These are phyloP conservation scores for Suhomyces sp. DNA, from an alignment of 805 yeast species.

Conservation along the genomic window DNA sequence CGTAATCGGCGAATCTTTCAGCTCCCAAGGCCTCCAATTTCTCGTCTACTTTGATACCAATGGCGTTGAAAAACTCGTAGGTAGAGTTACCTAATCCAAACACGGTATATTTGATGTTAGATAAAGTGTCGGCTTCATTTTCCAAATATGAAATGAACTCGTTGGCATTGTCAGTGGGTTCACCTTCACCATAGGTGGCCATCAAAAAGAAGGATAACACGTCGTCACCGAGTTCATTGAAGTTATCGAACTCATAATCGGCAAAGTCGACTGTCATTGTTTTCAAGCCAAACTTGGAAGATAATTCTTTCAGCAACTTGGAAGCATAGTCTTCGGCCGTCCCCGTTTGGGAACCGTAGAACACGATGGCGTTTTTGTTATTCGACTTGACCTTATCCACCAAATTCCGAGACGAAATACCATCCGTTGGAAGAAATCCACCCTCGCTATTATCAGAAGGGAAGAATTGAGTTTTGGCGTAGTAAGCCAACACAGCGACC, in stretches of 20 bases:
- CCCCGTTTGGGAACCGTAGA: conserved; percentile 96
- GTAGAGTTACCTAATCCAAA: conserved; percentile 96
- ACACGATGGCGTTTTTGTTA: conserved; percentile 72
- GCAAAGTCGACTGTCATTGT: conserved; percentile 87
- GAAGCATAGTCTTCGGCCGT: conserved; percentile 97
- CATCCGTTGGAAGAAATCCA: conserved; percentile 24
- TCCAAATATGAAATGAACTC: conserved; percentile 71
- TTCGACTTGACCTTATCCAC: conserved; percentile 56
- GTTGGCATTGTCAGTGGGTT: conserved; percentile 93
- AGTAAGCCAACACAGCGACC: conserved; percentile 63
- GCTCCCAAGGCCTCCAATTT: conserved; percentile 67
- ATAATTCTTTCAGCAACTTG: conserved; percentile 85
- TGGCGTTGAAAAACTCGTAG: conserved; percentile 86
- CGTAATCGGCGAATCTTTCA: conserved; percentile 67
- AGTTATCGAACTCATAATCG: conserved; percentile 78
- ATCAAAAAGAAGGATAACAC: conserved; percentile 64
- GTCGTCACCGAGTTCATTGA: conserved; percentile 60
- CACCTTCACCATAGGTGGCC: conserved; percentile 98
- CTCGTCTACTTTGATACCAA: conserved; percentile 61
- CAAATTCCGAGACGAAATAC: conserved; percentile 53
- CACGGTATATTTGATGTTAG: conserved; percentile 63
- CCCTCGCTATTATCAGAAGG: conserved; percentile 21
- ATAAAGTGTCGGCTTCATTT: conserved; percentile 50
- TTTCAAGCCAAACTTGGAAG: conserved; percentile 74
- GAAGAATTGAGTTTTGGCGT: conserved; percentile 60